Evolutionary conservation across 2,329 filamentous ascomycete genomes (phyloP).

Genomic region (Neofusicoccum umdonicola): DNA sequence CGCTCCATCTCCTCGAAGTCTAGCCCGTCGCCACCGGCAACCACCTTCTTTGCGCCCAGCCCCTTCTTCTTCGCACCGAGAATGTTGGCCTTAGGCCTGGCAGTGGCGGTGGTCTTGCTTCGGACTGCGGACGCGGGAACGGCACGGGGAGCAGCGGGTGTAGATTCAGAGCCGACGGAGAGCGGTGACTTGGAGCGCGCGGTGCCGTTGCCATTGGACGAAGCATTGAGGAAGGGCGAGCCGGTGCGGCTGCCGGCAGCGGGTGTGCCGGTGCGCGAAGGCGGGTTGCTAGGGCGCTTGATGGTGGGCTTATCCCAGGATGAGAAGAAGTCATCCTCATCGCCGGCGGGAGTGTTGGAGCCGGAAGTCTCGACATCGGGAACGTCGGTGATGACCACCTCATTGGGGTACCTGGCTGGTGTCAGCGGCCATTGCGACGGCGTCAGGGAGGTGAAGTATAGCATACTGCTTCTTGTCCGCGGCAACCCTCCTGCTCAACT

Average conservation of each 20-base stretch:
- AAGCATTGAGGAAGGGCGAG: constrained; percentile 84
- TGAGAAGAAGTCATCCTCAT: constrained; percentile 96
- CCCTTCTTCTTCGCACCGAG: constrained; percentile 71
- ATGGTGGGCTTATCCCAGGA: constrained; percentile 98
- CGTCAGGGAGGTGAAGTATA: constrained; percentile 11
- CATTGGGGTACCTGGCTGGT: constrained; percentile 67
- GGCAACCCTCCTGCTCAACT: constrained; percentile 81
- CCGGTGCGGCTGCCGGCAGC: constrained; percentile 74
- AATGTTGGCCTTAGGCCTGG: constrained; percentile 77
- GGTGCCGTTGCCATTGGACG: constrained; percentile 58
- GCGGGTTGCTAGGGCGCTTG: constrained; percentile 90
- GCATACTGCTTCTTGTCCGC: constrained; percentile 80
- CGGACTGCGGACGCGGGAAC: constrained; percentile 79
- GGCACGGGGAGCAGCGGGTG: constrained; percentile 61
- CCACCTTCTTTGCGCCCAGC: constrained; percentile 66
- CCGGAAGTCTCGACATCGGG: constrained; percentile 58
- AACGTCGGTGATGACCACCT: constrained; percentile 80
- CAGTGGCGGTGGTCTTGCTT: constrained; percentile 61
- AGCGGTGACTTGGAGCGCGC: constrained; percentile 84
- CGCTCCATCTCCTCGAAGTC: constrained; percentile 98
- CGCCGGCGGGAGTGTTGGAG: constrained; percentile 73
- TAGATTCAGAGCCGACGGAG: constrained; percentile 48
- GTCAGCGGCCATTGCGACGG: constrained; percentile 23
- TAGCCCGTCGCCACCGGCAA: constrained; percentile 57
- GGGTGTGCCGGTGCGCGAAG: constrained; percentile 85